A percentile compares a stretch with the other conserved stretches of the same genome.
Conservation (phyloP, 129 eudicot species). For the Saussurea involucrata region DNA sequence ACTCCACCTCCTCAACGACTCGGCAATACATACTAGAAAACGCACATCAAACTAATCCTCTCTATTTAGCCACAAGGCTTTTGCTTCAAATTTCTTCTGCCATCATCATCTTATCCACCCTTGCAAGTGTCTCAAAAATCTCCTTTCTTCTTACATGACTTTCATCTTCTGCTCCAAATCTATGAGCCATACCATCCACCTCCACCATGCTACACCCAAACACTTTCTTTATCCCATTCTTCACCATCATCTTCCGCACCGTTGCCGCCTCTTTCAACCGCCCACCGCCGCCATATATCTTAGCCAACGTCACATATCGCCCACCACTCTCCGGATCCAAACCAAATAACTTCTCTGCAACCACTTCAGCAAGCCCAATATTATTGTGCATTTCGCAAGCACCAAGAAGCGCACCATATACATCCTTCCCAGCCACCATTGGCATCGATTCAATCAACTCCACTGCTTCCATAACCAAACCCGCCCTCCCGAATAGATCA, state of each 20-base stretch:
- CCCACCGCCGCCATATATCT: conserved; percentile 48
- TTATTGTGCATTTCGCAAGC: conserved; percentile 43
- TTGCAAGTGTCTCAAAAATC: conserved; percentile 36
- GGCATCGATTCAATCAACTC: conserved; percentile 38
- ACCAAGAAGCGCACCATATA: conserved; percentile 47
- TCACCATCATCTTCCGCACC: conserved; percentile 44
- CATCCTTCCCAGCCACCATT: conserved; percentile 30
- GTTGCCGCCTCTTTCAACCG: conserved; percentile 46
- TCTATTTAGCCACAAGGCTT: too few species aligned
- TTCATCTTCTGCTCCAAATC: conserved; percentile 50
- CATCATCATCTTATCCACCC: conserved; percentile 30
- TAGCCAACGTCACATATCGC: conserved; percentile 41
- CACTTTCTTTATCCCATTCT: conserved; percentile 34
- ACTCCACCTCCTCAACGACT: too few species aligned
- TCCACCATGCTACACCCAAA: conserved; percentile 48
- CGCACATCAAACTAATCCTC: too few species aligned
- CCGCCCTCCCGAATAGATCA: conserved; percentile 44
- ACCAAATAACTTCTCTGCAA: conserved; percentile 43
- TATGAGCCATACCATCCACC: conserved; percentile 44
- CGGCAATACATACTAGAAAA: too few species aligned
- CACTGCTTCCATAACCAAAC: conserved; percentile 37
- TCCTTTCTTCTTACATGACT: conserved; percentile 28
- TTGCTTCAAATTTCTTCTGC: conserved; percentile 11
- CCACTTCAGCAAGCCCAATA: conserved; percentile 41
- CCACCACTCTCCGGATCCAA: conserved; percentile 51